Conservation (phyloP, 129 eudicot species). For the Erigeron canadensis region DNA sequence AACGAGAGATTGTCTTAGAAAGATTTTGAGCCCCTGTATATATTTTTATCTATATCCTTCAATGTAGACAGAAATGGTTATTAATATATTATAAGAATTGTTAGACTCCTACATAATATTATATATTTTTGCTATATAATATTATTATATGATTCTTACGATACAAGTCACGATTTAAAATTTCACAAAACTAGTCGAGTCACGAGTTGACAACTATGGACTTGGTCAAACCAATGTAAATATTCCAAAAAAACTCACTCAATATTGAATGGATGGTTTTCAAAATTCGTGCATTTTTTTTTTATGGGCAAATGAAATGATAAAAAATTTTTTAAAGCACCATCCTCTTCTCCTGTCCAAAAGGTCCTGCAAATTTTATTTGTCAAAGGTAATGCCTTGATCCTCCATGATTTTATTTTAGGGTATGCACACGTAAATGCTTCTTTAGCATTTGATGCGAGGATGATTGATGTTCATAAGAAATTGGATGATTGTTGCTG, state of each 20-base stretch:
- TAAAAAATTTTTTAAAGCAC: conserved; percentile 13
- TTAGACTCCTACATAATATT: no score
- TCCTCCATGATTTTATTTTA: conserved; percentile 16
- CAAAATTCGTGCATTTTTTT: conserved; percentile 16
- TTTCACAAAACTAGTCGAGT: no score
- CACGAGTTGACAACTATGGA: no score
- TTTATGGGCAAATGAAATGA: conserved; percentile 20
- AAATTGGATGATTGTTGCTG: neutral
- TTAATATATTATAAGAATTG: no score
- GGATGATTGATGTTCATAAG: neutral
- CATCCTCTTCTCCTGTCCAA: conserved; percentile 32
- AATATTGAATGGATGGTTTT: conserved; percentile 32
- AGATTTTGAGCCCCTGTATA: no score
- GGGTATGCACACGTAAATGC: conserved; percentile 26
- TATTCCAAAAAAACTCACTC: conserved; percentile 5
- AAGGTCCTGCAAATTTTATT: conserved; percentile 32
- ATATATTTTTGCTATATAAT: no score
- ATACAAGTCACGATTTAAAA: no score
- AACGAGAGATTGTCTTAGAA: no score
- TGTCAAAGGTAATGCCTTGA: conserved; percentile 29
- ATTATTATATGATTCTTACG: no score
- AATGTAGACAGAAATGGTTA: no score
- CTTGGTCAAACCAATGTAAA: neutral
- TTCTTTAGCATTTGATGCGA: neutral
- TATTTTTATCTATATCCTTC: no score